Base-by-base conservation (phyloP, 2,329 filamentous ascomycete species). In the Aspergillus chevalieri region DNA sequence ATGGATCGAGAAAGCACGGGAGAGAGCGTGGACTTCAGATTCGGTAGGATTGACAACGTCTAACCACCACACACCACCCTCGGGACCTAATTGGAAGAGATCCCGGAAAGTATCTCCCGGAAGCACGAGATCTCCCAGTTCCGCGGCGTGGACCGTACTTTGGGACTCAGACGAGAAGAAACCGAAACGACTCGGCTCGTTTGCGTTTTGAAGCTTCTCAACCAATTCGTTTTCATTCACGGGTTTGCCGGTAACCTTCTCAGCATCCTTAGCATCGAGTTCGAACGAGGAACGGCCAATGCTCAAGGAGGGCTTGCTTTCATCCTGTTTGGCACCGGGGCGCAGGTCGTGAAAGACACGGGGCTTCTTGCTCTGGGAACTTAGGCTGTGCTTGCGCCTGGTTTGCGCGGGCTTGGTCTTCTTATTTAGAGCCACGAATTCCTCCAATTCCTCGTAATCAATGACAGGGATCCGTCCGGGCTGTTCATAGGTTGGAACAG, bases 101-200 rank as follows among this genome's bases (percentile, higher is more conserved):
- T 90, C 89, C 28, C 89, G 85, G 60, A 97, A 87, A 50, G 86
- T 87, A 67, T 96, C 93, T 7, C 90, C 92, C 2, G 91, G 90
- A 50, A 95, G 83, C 4, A 96, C 81, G 7, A 96, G 79, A 60
- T 91, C 92, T 17, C 89, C 89, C 54, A 98, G 81, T 59, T 95
- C 89, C 1, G 87, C 81, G 14, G 92, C 89, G 65, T 96, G 91
- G 53, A 97, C 89, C 1, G 91, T 95, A 46, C 89, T 91, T 65
- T 96, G 91, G 70, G 89, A 86, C 48, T 93, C 89, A 0, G 93
- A 96, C 0, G 91, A 96, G 71, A 98, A 98, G 73, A 97, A 96
- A 55, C 91, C 93, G 74, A 95, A 97, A 4, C 92, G 83, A 65
- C 91, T 93, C 28, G 82, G 79, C 51, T 89, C 84, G 43, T 78